Evolutionary conservation across 2,329 filamentous ascomycete genomes (phyloP), one percentile per base, ranked within the genome.

Genomic region (Plenodomus biglobosus): DNA sequence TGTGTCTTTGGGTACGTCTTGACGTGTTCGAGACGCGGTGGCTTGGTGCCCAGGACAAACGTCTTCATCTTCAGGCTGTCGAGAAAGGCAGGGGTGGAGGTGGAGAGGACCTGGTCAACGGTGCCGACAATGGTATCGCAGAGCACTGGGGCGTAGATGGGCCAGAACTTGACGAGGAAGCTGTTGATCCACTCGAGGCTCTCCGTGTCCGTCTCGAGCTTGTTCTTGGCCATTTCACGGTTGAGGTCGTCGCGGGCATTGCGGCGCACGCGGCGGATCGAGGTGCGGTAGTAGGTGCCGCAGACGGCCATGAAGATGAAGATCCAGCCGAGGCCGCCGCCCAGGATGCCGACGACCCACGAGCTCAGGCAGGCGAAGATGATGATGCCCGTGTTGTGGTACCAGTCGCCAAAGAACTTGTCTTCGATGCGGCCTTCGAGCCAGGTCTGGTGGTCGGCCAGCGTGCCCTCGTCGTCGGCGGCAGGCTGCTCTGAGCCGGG

Each of bases 131-230:
- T 88, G 18, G 90, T 95, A 60, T 94, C 85, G 52, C 91, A 92
- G 11, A 99, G 82, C 8, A 97, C 90, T 1, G 94, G 94, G 46
- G 94, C 90, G 70, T 96, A 97, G 65, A 99, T 99, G 53, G 94
- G 94, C 94, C 94, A 99, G 76, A 99, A 99, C 72, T 99, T 99
- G 75, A 95, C 85, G 62, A 99, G 72, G 76, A 99, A 99, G 62
- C 90, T 95, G 79, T 99, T 99, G 73, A 99, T 97, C 94, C 94
- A 99, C 73, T 99, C 94, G 40, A 99, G 78, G 47, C 88, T 94
- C 74, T 99, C 94, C 20, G 85, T 85, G 61, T 99, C 94, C 8
- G 85, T 94, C 62, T 97, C 94, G 44, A 99, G 78, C 64, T 82
- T 88, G 72, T 86, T 87, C 73, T 96, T 88, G 11, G 87, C 86